phyloP scores from a whole-genome alignment of 495 filamentous ascomycete genomes.

The Podospora fimiseda region DNA sequence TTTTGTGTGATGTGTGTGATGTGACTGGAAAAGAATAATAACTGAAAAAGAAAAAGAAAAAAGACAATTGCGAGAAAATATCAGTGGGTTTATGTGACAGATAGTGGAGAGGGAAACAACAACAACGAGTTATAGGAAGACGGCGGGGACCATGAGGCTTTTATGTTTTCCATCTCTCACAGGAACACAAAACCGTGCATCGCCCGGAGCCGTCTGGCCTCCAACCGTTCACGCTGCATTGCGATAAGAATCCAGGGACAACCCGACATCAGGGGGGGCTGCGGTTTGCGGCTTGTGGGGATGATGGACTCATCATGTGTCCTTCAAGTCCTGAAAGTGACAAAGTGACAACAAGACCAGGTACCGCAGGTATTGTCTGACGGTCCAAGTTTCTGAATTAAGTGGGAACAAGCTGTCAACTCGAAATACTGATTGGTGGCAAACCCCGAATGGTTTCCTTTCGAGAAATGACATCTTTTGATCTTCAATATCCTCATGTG shows the following conservation, averaged over 20 bases:
- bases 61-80: background rate
- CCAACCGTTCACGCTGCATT: background rate
- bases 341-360: too few relatives aligned
- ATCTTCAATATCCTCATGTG: background rate
- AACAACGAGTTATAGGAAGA: background rate
- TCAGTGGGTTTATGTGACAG: background rate
- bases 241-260: background rate
- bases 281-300: background rate
- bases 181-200: too few relatives aligned
- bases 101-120: slow-evolving; percentile 1
- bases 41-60: background rate
- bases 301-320: background rate
- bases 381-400: too few relatives aligned
- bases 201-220: background rate
- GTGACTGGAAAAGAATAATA: background rate
- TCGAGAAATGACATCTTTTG: background rate
- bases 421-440: too few relatives aligned
- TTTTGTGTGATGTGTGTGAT: background rate
- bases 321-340: too few relatives aligned
- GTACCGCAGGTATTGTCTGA: too few relatives aligned
- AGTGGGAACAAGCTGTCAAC: too few relatives aligned
- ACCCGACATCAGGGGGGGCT: background rate
- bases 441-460: too few relatives aligned
- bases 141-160: slow-evolving; percentile 1
- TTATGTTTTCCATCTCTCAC: background rate